phyloP scores from a whole-genome alignment of 306 rosid genomes.

The Rosa rugosa region DNA sequence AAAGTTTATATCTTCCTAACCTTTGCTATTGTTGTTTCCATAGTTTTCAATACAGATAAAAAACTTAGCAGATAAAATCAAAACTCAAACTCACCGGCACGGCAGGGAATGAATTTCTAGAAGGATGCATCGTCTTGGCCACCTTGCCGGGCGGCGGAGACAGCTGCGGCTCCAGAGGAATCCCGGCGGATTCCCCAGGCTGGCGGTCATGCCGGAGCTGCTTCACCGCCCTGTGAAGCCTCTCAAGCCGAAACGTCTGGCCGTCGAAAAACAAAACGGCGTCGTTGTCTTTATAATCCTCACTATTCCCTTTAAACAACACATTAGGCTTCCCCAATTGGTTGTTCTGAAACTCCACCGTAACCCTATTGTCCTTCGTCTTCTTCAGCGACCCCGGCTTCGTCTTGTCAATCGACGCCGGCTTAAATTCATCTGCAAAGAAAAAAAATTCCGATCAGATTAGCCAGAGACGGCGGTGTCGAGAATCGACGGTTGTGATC shows the following conservation, averaged over 20 bases:
- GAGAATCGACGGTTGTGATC: background rate
- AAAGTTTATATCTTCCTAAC: too few species aligned
- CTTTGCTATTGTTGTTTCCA: too few species aligned
- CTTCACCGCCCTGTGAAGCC: constrained; percentile 77
- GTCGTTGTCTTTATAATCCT: constrained; percentile 82
- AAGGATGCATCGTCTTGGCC: constrained; percentile 36
- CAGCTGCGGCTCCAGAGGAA: constrained; percentile 54
- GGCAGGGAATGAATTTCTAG: constrained; percentile 47
- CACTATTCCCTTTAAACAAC: constrained; percentile 82
- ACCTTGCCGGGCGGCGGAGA: constrained; percentile 78
- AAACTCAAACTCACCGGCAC: constrained; percentile 44
- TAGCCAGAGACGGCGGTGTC: background rate
- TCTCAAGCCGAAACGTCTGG: constrained; percentile 65
- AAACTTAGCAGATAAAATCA: background rate
- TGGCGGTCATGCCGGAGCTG: constrained; percentile 76
- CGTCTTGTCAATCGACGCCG: constrained; percentile 85
- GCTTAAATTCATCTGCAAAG: constrained; percentile 76
- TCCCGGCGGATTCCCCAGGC: constrained; percentile 70
- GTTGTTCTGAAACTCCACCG: constrained; percentile 85
- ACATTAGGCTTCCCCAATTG: constrained; percentile 88
- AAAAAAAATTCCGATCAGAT: constrained; percentile 10
- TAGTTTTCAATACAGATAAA: too few species aligned
- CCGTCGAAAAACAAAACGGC: constrained; percentile 91
- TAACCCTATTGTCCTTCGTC: constrained; percentile 78
- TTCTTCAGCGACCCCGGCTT: constrained; percentile 70